Percentiles rank a stretch among this genome's conserved stretches.
Conservation (phyloP, 371 early-diverging fungal species). For the Apophysomyces elegans region DNA sequence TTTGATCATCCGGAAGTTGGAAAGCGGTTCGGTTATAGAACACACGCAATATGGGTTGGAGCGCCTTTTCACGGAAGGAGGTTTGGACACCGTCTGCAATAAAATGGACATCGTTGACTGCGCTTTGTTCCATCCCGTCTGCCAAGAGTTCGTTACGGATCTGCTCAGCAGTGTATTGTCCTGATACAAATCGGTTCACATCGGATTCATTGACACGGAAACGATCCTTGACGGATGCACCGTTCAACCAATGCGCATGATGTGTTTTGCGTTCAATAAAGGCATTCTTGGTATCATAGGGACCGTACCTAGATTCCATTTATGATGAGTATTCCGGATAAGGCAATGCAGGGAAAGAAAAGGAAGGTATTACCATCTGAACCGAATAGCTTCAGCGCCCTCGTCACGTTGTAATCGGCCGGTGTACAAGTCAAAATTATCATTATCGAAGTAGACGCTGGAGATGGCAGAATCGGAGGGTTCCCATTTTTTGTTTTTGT, state of each 20-base stretch:
- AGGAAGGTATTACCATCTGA: constrained; percentile 85
- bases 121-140: constrained; percentile 63
- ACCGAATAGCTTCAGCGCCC: constrained; percentile 83
- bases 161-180: constrained; percentile 85
- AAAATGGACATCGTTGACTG: constrained; percentile 66
- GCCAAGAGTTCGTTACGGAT: constrained; percentile 81
- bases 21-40: constrained; percentile 97
- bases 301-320: constrained; percentile 44
- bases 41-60: constrained; percentile 83
- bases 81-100: constrained; percentile 76
- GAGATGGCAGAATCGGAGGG: constrained; percentile 66
- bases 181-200: constrained; percentile 55
- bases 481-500: constrained; percentile 31
- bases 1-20: constrained; percentile 92
- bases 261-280: constrained; percentile 94
- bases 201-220: constrained; percentile 48
- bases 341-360: constrained; percentile 4
- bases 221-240: constrained; percentile 71
- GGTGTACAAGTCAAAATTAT: constrained; percentile 80
- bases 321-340: constrained; percentile 29
- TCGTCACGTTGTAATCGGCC: constrained; percentile 86
- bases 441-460: constrained; percentile 92
- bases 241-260: constrained; percentile 91
- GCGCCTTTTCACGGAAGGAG: constrained; percentile 66
- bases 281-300: constrained; percentile 65